Base-by-base conservation (phyloP, 495 filamentous ascomycete species). In the Trichoderma parareesei region DNA sequence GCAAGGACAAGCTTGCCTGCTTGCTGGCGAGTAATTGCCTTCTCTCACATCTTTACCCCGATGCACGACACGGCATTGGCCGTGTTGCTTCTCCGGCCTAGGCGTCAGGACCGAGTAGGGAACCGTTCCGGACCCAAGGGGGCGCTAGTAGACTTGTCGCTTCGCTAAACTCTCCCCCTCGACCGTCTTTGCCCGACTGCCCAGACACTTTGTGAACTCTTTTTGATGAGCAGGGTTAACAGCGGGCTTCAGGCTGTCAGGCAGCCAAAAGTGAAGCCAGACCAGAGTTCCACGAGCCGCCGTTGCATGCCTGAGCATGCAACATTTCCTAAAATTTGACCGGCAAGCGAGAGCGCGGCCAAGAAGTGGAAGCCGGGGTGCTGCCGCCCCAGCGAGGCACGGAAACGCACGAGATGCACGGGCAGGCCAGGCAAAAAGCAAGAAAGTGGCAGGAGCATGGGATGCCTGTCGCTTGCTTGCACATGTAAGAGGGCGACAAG, bases 121-220 rank as follows among this genome's bases (percentile, higher is more conserved):
- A 57, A 14, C 27, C 9, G 53, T 57, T 33, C 53, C 27, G 53
- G 53, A 9, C 27, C 3, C 53, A 33, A 57, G 13, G 37, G 37
- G 33, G 53, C 53, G 53, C 53, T 57, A 57, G 53, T 35, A 0
- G 27, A 27, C 27, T 20, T 57, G 14, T 37, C 11, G 53, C 37
- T 57, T 57, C 53, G 53, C 53, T 27, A 57, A 57, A 57, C 53
- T 57, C 53, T 57, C 53, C 27, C 27, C 27, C 20, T 57, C 11
- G 14, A 27, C 14, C 53, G 7, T 57, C 53, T 57, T 41, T 57
- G 53, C 53, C 53, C 27, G 8, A 37, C 27, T 1, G 27, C 8
- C 18, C 8, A 7, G 53, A 27, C 27, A 57, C 35, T 4, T 35
- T 57, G n/a, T 57, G 53, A 57, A 57, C 53, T 37, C 53, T 57